These are phyloP conservation scores for Colletotrichum sp. DNA, from an alignment of 2,329 filamentous ascomycete species.

Conservation along the genomic window DNA sequence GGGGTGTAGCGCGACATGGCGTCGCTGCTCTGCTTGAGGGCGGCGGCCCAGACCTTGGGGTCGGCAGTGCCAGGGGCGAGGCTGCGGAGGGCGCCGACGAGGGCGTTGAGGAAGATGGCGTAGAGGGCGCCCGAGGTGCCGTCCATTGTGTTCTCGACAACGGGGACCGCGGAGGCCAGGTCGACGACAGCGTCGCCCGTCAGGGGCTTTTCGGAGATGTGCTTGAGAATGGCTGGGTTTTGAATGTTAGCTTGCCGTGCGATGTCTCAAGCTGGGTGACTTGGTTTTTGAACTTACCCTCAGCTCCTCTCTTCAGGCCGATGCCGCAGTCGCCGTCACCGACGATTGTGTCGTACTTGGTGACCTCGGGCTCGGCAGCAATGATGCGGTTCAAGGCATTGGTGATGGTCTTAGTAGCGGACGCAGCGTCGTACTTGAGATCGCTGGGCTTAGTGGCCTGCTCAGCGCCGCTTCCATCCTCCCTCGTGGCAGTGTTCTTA, in stretches of 20 bases:
- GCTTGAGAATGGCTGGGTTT: constrained; percentile 55
- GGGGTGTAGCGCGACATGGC: constrained; percentile 85
- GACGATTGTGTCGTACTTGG: constrained; percentile 79
- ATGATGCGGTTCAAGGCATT: constrained; percentile 67
- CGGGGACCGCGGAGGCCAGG: constrained; percentile 55
- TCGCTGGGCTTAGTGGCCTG: constrained; percentile 48
- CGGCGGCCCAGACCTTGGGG: constrained; percentile 60
- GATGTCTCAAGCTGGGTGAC: background rate
- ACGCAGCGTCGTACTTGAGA: constrained; percentile 56
- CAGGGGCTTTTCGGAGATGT: constrained; percentile 48
- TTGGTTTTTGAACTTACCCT: constrained; percentile 52
- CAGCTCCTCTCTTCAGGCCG: constrained; percentile 84
- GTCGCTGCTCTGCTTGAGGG: constrained; percentile 73
- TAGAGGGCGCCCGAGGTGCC: constrained; percentile 66
- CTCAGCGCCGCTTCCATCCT: constrained; percentile 36
- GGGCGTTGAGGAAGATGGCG: constrained; percentile 89
- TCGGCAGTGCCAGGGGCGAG: constrained; percentile 44
- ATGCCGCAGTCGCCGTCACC: constrained; percentile 92
- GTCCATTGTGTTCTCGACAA: constrained; percentile 65
- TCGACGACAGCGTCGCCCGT: constrained; percentile 60
- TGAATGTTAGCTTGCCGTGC: constrained; percentile 17
- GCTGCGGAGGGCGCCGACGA: constrained; percentile 67
- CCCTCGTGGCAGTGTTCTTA: constrained; percentile 52
- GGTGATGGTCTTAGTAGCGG: constrained; percentile 57
- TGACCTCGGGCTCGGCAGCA: constrained; percentile 73